Evolutionary conservation across 208 protist genomes (phyloP).

Genomic region (Leishmania tropica): DNA sequence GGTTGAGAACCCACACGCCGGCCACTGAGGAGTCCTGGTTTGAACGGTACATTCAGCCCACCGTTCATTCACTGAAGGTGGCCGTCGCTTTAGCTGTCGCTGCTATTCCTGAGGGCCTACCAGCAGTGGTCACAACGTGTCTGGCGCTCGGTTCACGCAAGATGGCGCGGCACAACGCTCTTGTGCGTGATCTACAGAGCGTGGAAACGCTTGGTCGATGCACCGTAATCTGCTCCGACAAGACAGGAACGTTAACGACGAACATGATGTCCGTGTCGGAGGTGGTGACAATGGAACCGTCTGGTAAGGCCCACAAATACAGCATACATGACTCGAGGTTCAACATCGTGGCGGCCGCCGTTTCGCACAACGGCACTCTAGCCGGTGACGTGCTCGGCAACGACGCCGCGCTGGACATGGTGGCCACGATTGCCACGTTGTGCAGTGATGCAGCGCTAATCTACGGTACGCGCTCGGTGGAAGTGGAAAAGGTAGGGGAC

Average conservation of each 20-base stretch:
- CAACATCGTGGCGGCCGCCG: constrained; percentile 43
- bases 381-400: constrained; percentile 20
- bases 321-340: constrained; percentile 56
- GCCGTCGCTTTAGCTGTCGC: constrained; percentile 98
- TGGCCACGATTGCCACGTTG: constrained; percentile 59
- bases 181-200: constrained; percentile 95
- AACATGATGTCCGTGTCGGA: constrained; percentile 97
- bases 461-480: constrained; percentile 8
- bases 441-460: constrained; percentile 86
- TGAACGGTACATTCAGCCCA: constrained; percentile 65
- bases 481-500: constrained; percentile 85
- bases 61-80: constrained; percentile 95
- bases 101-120: constrained; percentile 98
- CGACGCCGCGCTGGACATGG: constrained; percentile 60
- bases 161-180: constrained; percentile 97
- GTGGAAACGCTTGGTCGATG: constrained; percentile 98
- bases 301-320: constrained; percentile 34
- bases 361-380: constrained; percentile 17
- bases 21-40: constrained; percentile 44
- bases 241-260: constrained; percentile 99
- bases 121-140: constrained; percentile 96
- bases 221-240: constrained; percentile 99
- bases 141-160: constrained; percentile 95
- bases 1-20: constrained; percentile 83
- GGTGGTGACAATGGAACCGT: constrained; percentile 44